Conservation (phyloP, 2,329 filamentous ascomycete species). For the Colletotrichum lini region DNA sequence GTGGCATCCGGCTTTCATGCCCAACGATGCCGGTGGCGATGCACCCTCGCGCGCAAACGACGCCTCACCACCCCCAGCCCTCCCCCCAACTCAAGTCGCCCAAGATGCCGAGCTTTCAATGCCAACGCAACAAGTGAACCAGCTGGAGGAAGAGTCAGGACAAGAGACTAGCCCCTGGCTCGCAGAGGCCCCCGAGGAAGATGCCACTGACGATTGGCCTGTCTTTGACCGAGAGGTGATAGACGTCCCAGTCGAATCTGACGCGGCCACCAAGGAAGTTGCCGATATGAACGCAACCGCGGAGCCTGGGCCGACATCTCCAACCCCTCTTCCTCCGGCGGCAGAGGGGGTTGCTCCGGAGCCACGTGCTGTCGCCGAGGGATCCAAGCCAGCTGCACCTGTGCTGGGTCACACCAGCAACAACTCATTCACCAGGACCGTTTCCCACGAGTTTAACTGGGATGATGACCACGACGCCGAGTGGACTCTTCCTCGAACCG, state of each 20-base stretch:
- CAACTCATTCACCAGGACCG: constrained; percentile 75
- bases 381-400: constrained; percentile 30
- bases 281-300: background rate
- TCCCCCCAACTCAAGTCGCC: constrained; percentile 4
- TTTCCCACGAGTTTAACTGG: constrained; percentile 74
- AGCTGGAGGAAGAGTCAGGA: constrained; percentile 6
- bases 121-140: constrained; percentile 7
- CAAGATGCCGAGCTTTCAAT: constrained; percentile 9
- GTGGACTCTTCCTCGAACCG: constrained; percentile 66
- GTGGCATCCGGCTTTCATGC: constrained; percentile 60
- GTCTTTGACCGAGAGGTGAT: constrained; percentile 39
- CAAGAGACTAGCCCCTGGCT: constrained; percentile 5
- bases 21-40: constrained; percentile 48
- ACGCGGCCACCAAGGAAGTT: constrained; percentile 7
- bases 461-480: constrained; percentile 72
- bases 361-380: constrained; percentile 7
- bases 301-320: background rate
- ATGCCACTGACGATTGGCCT: constrained; percentile 46
- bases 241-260: background rate
- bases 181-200: constrained; percentile 33
- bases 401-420: constrained; percentile 65
- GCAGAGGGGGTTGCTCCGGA: background rate
- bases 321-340: background rate
- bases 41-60: constrained; percentile 26
- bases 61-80: background rate